Conservation (phyloP, 352 stramenopile species). For the Phytophthora melonis region DNA sequence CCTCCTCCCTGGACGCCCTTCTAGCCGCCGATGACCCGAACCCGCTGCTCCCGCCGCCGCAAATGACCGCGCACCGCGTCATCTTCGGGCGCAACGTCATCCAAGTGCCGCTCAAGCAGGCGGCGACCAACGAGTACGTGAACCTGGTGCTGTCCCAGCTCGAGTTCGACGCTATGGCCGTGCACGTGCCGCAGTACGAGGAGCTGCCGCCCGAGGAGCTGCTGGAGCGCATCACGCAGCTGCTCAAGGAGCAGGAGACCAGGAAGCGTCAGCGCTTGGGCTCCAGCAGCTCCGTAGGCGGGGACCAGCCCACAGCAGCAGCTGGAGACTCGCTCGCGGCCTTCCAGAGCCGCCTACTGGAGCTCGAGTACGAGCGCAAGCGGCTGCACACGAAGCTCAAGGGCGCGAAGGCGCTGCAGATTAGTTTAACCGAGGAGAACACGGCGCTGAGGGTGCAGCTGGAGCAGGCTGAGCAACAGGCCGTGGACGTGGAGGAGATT, state of each 20-base stretch:
- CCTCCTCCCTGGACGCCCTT: slow-evolving; percentile 39
- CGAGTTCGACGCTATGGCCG: slow-evolving; percentile 81
- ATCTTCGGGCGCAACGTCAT: slow-evolving; percentile 79
- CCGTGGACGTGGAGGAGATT: slow-evolving; percentile 60
- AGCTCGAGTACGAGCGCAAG: slow-evolving; percentile 80
- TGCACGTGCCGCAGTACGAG: slow-evolving; percentile 78
- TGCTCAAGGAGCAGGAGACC: slow-evolving; percentile 61
- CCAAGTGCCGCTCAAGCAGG: slow-evolving; percentile 73
- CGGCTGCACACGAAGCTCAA: slow-evolving; percentile 71
- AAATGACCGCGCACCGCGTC: slow-evolving; percentile 45
- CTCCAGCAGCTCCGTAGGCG: slow-evolving; percentile 18
- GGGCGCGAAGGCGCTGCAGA: slow-evolving; percentile 60
- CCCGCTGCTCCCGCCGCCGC: slow-evolving; percentile 19
- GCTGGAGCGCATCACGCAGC: slow-evolving; percentile 63
- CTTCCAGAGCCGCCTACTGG: slow-evolving; percentile 66
- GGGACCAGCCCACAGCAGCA: background rate
- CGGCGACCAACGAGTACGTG: slow-evolving; percentile 57
- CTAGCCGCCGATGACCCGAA: slow-evolving; percentile 38
- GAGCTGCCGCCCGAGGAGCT: slow-evolving; percentile 62
- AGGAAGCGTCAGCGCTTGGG: slow-evolving; percentile 31
- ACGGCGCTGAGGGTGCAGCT: slow-evolving; percentile 59
- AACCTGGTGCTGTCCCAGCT: slow-evolving; percentile 81
- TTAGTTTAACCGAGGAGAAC: slow-evolving; percentile 81
- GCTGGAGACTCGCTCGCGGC: slow-evolving; percentile 43
- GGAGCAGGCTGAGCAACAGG: slow-evolving; percentile 56